Evolutionary conservation across 1,284 basidiomycete genomes (phyloP).

Genomic region (Sporisorium exsertum): DNA sequence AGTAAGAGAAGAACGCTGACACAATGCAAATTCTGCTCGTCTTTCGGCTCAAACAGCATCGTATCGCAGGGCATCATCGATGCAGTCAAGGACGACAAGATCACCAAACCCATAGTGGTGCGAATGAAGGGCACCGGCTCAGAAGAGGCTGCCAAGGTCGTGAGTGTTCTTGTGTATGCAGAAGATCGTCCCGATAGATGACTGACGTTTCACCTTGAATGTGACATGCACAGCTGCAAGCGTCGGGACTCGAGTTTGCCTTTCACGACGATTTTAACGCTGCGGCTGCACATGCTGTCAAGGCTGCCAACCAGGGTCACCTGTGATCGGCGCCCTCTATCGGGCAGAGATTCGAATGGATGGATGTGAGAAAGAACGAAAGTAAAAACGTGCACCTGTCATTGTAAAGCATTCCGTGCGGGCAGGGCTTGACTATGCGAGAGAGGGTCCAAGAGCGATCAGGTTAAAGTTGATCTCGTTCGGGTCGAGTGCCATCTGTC

Average conservation of each 20-base stretch:
- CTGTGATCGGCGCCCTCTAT: constrained; percentile 3
- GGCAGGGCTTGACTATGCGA: constrained; percentile 1
- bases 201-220: background rate
- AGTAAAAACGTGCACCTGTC: too few species aligned
- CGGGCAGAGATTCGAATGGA: background rate
- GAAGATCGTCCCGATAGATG: background rate
- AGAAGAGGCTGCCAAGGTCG: constrained; percentile 48
- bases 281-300: constrained; percentile 55
- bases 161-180: background rate
- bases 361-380: background rate
- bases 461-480: constrained; percentile 65
- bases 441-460: constrained; percentile 59
- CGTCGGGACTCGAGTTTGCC: constrained; percentile 40
- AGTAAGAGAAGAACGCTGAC: background rate
- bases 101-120: constrained; percentile 55
- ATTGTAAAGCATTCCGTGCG: background rate
- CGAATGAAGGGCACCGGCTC: constrained; percentile 53
- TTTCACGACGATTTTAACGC: constrained; percentile 57
- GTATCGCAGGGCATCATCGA: constrained; percentile 59
- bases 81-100: constrained; percentile 52
- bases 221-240: constrained; percentile 8
- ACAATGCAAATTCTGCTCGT: too few species aligned
- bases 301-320: constrained; percentile 44
- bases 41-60: constrained; percentile 1
- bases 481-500: constrained; percentile 63